Evolutionary conservation across 495 filamentous ascomycete species (phyloP).

Genomic region (Terfezia boudieri): DNA sequence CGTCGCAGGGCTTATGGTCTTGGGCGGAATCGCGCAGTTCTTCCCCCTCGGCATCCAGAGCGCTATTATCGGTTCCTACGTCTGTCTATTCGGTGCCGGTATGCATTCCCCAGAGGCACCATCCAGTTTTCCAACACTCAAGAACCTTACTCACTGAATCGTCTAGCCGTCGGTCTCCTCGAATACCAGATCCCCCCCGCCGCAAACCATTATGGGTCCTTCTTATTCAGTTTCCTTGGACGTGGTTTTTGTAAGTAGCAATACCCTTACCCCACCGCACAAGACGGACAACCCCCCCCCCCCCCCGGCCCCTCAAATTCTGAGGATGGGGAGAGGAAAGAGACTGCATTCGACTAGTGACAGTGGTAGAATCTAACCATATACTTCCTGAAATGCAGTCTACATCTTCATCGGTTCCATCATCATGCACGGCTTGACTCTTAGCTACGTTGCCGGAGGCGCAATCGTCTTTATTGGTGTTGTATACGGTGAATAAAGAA

Average conservation of each 20-base stretch:
- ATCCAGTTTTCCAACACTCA: neutral
- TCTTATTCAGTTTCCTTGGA: constrained; percentile 92
- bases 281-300: neutral
- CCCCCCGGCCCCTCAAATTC: no score
- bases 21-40: constrained; percentile 81
- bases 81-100: constrained; percentile 79
- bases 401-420: constrained; percentile 90
- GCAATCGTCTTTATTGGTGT: constrained; percentile 57
- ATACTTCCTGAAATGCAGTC: constrained; percentile 29
- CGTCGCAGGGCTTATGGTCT: constrained; percentile 67
- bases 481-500: constrained; percentile 30
- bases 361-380: no score
- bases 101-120: constrained; percentile 19
- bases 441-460: constrained; percentile 42
- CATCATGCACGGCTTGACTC: constrained; percentile 37
- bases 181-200: constrained; percentile 94
- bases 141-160: neutral
- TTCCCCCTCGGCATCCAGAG: constrained; percentile 37
- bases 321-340: neutral
- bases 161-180: constrained; percentile 37
- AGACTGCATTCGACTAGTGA: no score
- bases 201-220: constrained; percentile 77
- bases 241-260: constrained; percentile 68
- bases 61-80: constrained; percentile 61
- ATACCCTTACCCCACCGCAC: neutral